Base-by-base conservation (phyloP, 805 yeast genomes). In the Grigorovia humatica region DNA sequence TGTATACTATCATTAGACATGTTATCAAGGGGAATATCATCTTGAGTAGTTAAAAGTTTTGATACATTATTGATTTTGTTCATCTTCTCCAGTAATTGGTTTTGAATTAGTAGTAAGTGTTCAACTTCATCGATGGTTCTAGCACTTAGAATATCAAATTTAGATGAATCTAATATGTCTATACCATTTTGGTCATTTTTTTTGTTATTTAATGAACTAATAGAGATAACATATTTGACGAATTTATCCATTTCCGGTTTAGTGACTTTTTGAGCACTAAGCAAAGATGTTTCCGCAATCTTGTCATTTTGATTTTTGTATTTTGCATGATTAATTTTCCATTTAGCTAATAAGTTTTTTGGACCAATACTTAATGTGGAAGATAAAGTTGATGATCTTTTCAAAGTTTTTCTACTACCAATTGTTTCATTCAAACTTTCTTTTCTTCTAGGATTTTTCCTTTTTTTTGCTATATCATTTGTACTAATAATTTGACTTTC, bases 111-210 rank as follows among this genome's bases (percentile, higher is more conserved):
- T 4, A 80, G 70, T 47, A 81, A 65, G 54, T 67, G 75, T 59
- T 82, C 85, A 47, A 83, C 76, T 61, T 85, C 90, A 57, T 81
- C 84, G 29, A 83, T 75, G 2, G 85, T 80, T 61, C 88, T 71
- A 2, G 88, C 88, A 64, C 88, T 80, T 52, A 85, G 65, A 9
- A 82, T 69, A 65, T 85, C 91, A 53, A 80, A 74, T 56, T 80
- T 75, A 1, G 67, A 57, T n/a, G 57, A 50, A 42, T 53, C 59
- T 9, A 51, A 44, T 13, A 32, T 30, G 1, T 38, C 17, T 7
- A 46, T 6, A 12, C 53, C 59, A 11, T 48, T 51, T 11, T 35
- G 44, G 19, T 51, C 54, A n/a, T 50, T 42, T 3, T 54, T 49
- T 9, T 53, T 54, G 17, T 56, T 57, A 42, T 64, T 64, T 23